Conservation (phyloP, 2,329 filamentous ascomycete genomes). For the Elsinoe australis region DNA sequence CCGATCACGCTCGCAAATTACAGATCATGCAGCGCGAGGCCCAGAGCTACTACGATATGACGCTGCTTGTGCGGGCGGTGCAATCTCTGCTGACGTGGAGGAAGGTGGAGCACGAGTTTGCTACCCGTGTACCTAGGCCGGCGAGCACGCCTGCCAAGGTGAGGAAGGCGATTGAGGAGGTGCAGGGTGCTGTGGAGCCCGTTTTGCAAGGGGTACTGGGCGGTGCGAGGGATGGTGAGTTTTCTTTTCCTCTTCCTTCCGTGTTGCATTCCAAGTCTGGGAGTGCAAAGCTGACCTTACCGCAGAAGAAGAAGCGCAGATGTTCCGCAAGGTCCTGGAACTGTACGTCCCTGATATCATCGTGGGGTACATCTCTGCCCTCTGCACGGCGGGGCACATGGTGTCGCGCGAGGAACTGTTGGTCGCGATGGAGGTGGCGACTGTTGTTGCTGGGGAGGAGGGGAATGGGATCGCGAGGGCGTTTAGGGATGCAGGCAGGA, state of each 20-base stretch:
- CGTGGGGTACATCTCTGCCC: constrained; percentile 70
- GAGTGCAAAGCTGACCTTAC: constrained; percentile 19
- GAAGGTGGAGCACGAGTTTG: constrained; percentile 34
- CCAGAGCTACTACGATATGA: constrained; percentile 37
- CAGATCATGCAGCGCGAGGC: constrained; percentile 25
- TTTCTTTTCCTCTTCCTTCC: background rate
- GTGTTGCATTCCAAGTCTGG: background rate
- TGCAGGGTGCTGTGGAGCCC: constrained; percentile 33
- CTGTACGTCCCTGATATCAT: constrained; percentile 80
- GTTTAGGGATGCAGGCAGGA: constrained; percentile 35
- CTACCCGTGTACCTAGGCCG: constrained; percentile 22
- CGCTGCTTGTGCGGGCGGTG: constrained; percentile 37
- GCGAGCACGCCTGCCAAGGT: constrained; percentile 25
- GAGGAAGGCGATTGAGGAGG: constrained; percentile 35
- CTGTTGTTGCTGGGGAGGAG: constrained; percentile 53
- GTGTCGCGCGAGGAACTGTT: constrained; percentile 69
- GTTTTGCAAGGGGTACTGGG: constrained; percentile 31
- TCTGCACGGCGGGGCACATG: constrained; percentile 70
- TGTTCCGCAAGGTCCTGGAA: constrained; percentile 59
- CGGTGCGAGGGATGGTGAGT: constrained; percentile 24
- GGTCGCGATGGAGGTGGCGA: constrained; percentile 79
- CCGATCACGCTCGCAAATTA: constrained; percentile 20
- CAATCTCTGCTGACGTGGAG: constrained; percentile 39
- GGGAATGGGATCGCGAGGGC: constrained; percentile 29
- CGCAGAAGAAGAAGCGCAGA: constrained; percentile 49